Conservation (phyloP, 208 protist genomes). For the Trypanosoma platydactyli region DNA sequence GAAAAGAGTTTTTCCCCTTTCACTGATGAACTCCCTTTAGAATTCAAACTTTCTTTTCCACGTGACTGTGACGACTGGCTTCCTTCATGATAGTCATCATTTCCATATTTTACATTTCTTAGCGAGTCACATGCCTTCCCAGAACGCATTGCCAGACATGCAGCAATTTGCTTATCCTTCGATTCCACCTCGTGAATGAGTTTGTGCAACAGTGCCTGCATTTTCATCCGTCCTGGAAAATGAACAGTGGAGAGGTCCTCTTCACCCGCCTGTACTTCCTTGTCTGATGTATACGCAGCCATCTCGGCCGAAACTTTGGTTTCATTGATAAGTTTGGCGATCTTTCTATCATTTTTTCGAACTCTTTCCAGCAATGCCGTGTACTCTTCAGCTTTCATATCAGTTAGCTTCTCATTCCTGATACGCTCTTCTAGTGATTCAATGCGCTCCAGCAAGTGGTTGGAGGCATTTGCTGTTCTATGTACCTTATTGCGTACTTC, state of each 20-base stretch:
- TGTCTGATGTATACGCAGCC: not conserved
- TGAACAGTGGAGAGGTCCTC: constrained; percentile 14
- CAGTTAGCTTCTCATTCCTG: constrained; percentile 19
- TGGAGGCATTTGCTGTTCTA: constrained; percentile 25
- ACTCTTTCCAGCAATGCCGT: constrained; percentile 33
- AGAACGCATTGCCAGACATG: not conserved
- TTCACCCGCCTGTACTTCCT: not conserved
- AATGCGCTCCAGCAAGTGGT: constrained; percentile 40
- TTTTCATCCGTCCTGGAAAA: constrained; percentile 19
- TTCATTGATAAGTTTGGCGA: constrained; percentile 9
- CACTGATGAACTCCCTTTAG: not conserved
- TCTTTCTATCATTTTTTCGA: constrained; percentile 29
- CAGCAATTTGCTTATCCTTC: constrained; percentile 17
- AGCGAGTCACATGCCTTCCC: not conserved
- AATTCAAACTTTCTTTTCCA: too few relatives aligned
- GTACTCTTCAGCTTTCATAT: constrained; percentile 61
- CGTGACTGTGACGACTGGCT: too few relatives aligned
- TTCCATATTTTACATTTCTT: not conserved
- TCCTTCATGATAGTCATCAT: not conserved
- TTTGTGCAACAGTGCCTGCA: constrained; percentile 12
- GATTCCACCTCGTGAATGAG: constrained; percentile 11
- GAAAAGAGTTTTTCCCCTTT: not conserved
- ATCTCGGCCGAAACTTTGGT: not conserved
- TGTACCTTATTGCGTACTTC: constrained; percentile 40
- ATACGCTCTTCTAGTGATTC: constrained; percentile 47